Conservation (phyloP, 2,329 filamentous ascomycete genomes). For the Ophiostoma pallidulum region DNA sequence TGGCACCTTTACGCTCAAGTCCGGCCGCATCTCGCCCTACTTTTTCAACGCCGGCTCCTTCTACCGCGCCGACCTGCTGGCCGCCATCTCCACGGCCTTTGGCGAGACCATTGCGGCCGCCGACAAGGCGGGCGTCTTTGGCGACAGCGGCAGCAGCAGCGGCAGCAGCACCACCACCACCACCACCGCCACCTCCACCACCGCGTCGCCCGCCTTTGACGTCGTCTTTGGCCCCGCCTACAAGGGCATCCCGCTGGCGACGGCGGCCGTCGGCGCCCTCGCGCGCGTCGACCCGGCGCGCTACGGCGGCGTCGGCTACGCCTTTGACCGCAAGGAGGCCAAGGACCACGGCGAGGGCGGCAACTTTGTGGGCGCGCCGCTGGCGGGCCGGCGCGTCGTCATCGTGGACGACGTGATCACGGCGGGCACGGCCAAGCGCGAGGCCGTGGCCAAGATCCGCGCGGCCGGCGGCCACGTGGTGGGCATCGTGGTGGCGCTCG, state of each 20-base stretch:
- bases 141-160: not conserved
- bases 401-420: slow-evolving; percentile 97
- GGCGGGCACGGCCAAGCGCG: slow-evolving; percentile 85
- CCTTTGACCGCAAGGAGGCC: slow-evolving; percentile 91
- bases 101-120: slow-evolving; percentile 48
- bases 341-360: slow-evolving; percentile 96
- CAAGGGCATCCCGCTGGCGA: slow-evolving; percentile 90
- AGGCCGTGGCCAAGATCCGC: slow-evolving; percentile 83
- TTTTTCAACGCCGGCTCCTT: slow-evolving; percentile 97
- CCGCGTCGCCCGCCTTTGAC: slow-evolving; percentile 56
- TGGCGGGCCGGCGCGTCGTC: slow-evolving; percentile 77
- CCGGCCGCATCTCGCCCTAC: slow-evolving; percentile 82
- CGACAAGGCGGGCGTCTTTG: slow-evolving; percentile 13
- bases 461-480: slow-evolving; percentile 76
- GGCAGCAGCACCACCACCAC: too few species aligned
- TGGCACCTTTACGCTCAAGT: slow-evolving; percentile 83
- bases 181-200: too few species aligned
- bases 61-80: slow-evolving; percentile 69
- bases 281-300: slow-evolving; percentile 22
- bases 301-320: slow-evolving; percentile 67
- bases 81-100: slow-evolving; percentile 71
- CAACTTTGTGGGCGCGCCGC: slow-evolving; percentile 75
- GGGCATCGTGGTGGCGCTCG: slow-evolving; percentile 80
- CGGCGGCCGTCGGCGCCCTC: slow-evolving; percentile 45
- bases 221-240: slow-evolving; percentile 91